Evolutionary conservation across 2,329 filamentous ascomycete genomes (phyloP).

Genomic region (Beauveria sp.): DNA sequence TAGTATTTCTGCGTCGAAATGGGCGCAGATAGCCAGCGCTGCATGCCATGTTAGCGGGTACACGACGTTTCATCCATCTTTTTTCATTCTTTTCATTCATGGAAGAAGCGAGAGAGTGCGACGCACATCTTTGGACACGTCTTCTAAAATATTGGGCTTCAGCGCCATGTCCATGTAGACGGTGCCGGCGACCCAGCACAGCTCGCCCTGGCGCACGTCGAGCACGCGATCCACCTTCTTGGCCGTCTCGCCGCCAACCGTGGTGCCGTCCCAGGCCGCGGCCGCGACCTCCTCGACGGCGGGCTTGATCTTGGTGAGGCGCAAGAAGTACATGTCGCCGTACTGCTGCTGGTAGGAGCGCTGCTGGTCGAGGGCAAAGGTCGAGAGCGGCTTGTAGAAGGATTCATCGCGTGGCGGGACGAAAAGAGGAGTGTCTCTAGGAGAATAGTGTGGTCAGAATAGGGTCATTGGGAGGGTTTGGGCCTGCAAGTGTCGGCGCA

Average conservation of each 20-base stretch:
- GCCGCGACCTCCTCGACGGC: slow-evolving; percentile 66
- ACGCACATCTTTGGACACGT: slow-evolving; percentile 82
- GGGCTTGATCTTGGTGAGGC: slow-evolving; percentile 80
- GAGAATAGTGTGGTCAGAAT: not conserved
- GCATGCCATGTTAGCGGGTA: not conserved
- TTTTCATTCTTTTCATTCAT: too few species aligned
- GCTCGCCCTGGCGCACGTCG: slow-evolving; percentile 88
- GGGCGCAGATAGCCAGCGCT: slow-evolving; percentile 87
- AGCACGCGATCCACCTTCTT: slow-evolving; percentile 78
- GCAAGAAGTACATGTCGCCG: slow-evolving; percentile 95
- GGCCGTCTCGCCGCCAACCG: slow-evolving; percentile 70
- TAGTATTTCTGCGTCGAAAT: slow-evolving; percentile 71
- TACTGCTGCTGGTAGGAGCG: slow-evolving; percentile 89
- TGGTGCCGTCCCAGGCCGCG: slow-evolving; percentile 69
- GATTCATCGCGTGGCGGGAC: slow-evolving; percentile 45
- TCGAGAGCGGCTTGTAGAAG: slow-evolving; percentile 65
- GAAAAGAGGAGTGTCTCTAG: slow-evolving; percentile 27
- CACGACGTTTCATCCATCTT: too few species aligned
- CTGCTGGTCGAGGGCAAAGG: slow-evolving; percentile 63
- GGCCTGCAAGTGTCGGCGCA: not conserved
- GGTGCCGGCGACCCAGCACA: slow-evolving; percentile 93
- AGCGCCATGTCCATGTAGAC: slow-evolving; percentile 96
- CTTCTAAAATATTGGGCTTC: slow-evolving; percentile 93
- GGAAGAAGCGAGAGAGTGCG: not conserved
- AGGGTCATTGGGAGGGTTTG: not conserved